phyloP scores from a whole-genome alignment of 306 rosid genomes.

The Erythrophleum fordii region DNA sequence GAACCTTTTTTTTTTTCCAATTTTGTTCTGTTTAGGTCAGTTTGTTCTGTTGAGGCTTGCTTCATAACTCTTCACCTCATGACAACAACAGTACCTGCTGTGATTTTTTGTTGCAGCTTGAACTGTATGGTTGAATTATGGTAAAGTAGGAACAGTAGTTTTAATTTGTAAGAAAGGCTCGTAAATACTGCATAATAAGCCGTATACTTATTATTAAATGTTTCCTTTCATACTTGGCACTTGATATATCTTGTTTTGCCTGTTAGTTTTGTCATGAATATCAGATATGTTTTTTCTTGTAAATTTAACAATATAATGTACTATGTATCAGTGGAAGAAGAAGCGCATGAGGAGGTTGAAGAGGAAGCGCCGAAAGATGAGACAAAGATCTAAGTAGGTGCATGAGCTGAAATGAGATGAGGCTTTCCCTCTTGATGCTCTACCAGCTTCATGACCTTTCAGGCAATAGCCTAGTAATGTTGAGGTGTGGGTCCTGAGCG shows the following conservation, averaged over 20 bases:
- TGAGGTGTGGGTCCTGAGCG: background rate
- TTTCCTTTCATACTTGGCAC: background rate
- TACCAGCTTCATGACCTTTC: background rate
- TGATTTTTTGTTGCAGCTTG: no score
- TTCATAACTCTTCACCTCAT: background rate
- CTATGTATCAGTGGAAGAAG: conserved; percentile 82
- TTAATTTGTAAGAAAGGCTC: background rate
- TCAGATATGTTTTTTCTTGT: background rate
- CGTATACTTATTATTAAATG: background rate
- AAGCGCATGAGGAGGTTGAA: conserved; percentile 96
- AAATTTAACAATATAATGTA: conserved; percentile 24
- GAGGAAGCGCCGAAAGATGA: conserved; percentile 99
- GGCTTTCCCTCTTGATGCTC: background rate
- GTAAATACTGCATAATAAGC: background rate
- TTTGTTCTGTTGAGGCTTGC: background rate
- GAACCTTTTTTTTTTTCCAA: no score
- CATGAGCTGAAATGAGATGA: background rate
- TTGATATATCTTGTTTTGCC: background rate
- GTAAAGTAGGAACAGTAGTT: background rate
- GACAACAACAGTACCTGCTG: background rate
- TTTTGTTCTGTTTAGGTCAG: no score
- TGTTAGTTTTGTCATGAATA: background rate
- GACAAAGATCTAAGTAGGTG: conserved; percentile 86
- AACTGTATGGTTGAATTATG: background rate
- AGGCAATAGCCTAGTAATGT: background rate